Base-by-base conservation (phyloP, 805 yeast species). In the Lachancea fermentati region DNA sequence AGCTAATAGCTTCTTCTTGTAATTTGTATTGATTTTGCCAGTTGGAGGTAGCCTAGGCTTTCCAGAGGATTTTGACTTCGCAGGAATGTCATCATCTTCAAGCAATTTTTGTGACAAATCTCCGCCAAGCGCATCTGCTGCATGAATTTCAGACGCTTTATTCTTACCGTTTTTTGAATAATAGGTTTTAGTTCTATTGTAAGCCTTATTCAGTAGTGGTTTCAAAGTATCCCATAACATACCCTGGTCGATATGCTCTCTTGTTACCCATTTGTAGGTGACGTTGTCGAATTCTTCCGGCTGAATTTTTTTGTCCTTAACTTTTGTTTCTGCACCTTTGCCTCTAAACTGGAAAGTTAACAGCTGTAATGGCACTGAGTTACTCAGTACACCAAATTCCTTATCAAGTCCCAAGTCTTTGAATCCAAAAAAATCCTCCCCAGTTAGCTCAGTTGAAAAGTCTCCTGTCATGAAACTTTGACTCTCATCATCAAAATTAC, bases 361-460 rank as follows among this genome's bases (percentile, higher is more conserved):
- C 42, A 93, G 67, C 61, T 91, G 95, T 32, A 94, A 69, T 2
- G 99, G 98, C 19, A 93, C 87, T 0, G 95, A 77, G 2, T 89
- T 75, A 19, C 89, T 82, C 36, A 88, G 64, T 57, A 91, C 68
- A 8, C 91, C 89, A 59, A 87, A 83, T 60, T 93, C 99, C 53
- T 82, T 85, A 54, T 91, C 97, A 39, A 93, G 67, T 0, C 98
- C 98, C 35, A 93, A 69, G 49, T 91, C 97, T 57, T 76, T 84
- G 69, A 93, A 94, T 0, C 99, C 99, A 66, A 94, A 94, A 72
- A 89, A 93, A 65, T 93, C 99, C 53, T 91, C 98, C 5, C 97
- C 98, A 1, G 67, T 62, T 29, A 93, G 67, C 45, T 89, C 96
- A 52, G 77, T 82, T 1, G 96, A 83, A 60, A 93, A 93, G 54